Base-by-base conservation (phyloP, 495 filamentous ascomycete species). In the Aspergillus biplanus region DNA sequence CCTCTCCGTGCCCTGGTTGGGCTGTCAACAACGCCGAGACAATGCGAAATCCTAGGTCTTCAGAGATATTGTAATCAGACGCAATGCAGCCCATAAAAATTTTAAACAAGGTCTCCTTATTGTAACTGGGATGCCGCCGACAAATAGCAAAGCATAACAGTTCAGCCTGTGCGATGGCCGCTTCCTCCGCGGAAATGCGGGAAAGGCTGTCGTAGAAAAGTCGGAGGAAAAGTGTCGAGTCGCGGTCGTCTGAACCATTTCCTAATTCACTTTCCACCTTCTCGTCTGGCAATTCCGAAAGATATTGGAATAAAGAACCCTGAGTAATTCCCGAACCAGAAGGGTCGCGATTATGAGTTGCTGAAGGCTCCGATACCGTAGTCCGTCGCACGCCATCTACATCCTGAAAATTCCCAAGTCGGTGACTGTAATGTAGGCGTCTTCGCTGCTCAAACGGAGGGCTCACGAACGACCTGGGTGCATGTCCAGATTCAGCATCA, bases 171-270 rank as follows among this genome's bases (percentile, higher is more conserved):
- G 73, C 65, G 33, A 74, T 55, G 13, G 69, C 76, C 27, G 71
- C 61, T 33, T 73, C 69, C 16, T 71, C 52, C 6, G 63, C 59
- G n/a, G 79, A 73, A 42, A 73, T 68, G 4, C 56, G 34, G 6
- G 74, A 59, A 7, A 81, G 61, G 5, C 68, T 67, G 16, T 69
- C 60, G 58, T 86, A 73, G 35, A 86, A 81, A 18, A 74, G 73
- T 13, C 62, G 68, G 33, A 87, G 66, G 61, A 86, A 87, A 7
- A 77, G 61, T 6, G 83, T 87, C 6, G 83, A 83, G 2, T 64
- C 54, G 7, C 44, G 61, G 65, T 84, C 85, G 11, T 73, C 65
- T 11, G 71, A 71, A 8, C 76, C 76, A 35, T 60, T 49, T 7
- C 85, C 83, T 48, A 87, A 67, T 33, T 75, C 64, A 39, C 52